Evolutionary conservation across 768 basidiomycete genomes (phyloP).

Genomic region (Boletus rubescentipes): DNA sequence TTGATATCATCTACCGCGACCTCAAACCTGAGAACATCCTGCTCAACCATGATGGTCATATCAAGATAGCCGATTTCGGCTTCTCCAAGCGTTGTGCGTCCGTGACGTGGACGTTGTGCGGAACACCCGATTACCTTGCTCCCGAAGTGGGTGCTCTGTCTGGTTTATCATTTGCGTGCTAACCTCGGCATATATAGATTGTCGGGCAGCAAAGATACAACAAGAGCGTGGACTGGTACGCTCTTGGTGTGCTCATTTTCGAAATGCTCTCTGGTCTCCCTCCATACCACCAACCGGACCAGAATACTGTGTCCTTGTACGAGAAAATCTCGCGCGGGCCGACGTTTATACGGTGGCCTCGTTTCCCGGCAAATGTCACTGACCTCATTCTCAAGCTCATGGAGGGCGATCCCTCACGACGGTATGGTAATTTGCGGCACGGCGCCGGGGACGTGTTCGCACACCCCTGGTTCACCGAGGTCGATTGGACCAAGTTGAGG

Average conservation of each 20-base stretch:
- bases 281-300: conserved; percentile 88
- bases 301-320: conserved; percentile 84
- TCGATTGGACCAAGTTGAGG: conserved; percentile 83
- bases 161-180: conserved; percentile 13
- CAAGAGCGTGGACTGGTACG: conserved; percentile 98
- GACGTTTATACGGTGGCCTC: conserved; percentile 74
- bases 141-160: conserved; percentile 66
- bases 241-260: conserved; percentile 93
- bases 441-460: conserved; percentile 91
- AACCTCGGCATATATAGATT: conserved; percentile 47
- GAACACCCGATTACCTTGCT: conserved; percentile 95
- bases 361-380: conserved; percentile 71
- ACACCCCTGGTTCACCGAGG: conserved; percentile 93
- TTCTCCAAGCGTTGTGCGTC: conserved; percentile 89
- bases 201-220: conserved; percentile 85
- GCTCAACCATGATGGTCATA: conserved; percentile 91
- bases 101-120: conserved; percentile 94
- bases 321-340: conserved; percentile 86
- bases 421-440: conserved; percentile 86
- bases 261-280: conserved; percentile 97
- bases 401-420: conserved; percentile 83
- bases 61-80: conserved; percentile 96
- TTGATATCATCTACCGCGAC: conserved; percentile 94
- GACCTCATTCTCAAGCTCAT: conserved; percentile 90
- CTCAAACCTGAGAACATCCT: conserved; percentile 97